phyloP scores from a whole-genome alignment of 441 rosid species.

The Manihot esculenta region DNA sequence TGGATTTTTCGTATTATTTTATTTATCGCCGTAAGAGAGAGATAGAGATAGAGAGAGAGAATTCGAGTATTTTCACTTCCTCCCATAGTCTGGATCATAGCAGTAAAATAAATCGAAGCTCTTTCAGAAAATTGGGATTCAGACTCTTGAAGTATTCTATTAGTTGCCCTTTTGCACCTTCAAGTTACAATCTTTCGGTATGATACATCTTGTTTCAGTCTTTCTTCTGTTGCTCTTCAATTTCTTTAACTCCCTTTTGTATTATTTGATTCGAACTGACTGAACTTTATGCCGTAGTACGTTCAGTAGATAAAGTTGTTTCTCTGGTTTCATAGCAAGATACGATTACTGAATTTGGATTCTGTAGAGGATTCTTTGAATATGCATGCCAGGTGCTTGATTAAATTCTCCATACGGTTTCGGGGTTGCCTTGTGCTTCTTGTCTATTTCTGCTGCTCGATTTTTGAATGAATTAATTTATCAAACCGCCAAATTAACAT shows the following conservation, averaged over 20 bases:
- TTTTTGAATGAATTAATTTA: background rate
- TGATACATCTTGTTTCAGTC: background rate
- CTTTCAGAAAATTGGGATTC: background rate
- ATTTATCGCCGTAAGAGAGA: too few species aligned
- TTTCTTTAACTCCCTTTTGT: background rate
- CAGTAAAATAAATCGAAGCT: too few species aligned
- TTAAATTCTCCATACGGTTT: conserved; percentile 10
- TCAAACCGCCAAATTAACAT: background rate
- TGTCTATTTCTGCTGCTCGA: too few species aligned
- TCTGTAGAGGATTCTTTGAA: too few species aligned
- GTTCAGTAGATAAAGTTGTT: background rate
- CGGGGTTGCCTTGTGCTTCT: background rate
- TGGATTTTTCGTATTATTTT: too few species aligned
- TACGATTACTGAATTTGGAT: background rate
- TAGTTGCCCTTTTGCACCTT: background rate
- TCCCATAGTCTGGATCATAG: too few species aligned
- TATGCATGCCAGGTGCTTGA: conserved; percentile 12
- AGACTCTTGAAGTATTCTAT: background rate
- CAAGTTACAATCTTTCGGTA: conserved; percentile 4
- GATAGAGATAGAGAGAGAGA: too few species aligned
- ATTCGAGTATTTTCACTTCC: too few species aligned
- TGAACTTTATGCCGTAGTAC: background rate
- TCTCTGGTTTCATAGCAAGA: background rate
- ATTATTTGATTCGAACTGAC: background rate
- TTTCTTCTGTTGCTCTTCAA: background rate